Conservation (phyloP, 2,329 filamentous ascomycete genomes). For the Orbilia quercus region DNA sequence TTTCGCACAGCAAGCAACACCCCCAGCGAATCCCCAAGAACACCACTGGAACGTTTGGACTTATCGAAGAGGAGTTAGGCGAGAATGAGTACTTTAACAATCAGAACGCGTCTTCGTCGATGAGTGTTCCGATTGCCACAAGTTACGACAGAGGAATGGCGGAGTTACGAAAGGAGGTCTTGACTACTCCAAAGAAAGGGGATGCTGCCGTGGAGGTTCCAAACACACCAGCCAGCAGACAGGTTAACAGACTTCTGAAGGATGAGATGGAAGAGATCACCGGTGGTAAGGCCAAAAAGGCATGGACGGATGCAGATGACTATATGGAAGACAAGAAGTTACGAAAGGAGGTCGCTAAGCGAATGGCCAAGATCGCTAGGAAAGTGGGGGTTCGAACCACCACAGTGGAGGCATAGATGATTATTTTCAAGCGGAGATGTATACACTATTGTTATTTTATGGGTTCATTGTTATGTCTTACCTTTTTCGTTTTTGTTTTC, state of each 20-base stretch:
- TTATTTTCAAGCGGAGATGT: constrained; percentile 10
- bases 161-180: constrained; percentile 41
- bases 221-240: constrained; percentile 43
- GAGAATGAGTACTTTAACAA: constrained; percentile 51
- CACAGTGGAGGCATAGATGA: constrained; percentile 24
- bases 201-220: constrained; percentile 37
- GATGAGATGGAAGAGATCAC: constrained; percentile 48
- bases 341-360: constrained; percentile 38
- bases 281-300: constrained; percentile 25
- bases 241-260: constrained; percentile 43
- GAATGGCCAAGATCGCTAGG: constrained; percentile 47
- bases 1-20: constrained; percentile 16
- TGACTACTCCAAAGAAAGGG: constrained; percentile 50
- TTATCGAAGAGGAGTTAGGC: constrained; percentile 51
- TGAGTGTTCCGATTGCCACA: constrained; percentile 43
- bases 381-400: constrained; percentile 46
- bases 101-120: constrained; percentile 37
- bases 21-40: constrained; percentile 16
- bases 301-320: constrained; percentile 43
- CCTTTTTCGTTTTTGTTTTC: no score
- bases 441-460: constrained; percentile 19
- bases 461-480: neutral
- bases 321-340: constrained; percentile 51
- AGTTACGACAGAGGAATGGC: constrained; percentile 52
- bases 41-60: constrained; percentile 38